Evolutionary conservation across 2,329 filamentous ascomycete genomes (phyloP), one percentile per base, ranked within the genome.

Genomic region (Talaromyces sp.): DNA sequence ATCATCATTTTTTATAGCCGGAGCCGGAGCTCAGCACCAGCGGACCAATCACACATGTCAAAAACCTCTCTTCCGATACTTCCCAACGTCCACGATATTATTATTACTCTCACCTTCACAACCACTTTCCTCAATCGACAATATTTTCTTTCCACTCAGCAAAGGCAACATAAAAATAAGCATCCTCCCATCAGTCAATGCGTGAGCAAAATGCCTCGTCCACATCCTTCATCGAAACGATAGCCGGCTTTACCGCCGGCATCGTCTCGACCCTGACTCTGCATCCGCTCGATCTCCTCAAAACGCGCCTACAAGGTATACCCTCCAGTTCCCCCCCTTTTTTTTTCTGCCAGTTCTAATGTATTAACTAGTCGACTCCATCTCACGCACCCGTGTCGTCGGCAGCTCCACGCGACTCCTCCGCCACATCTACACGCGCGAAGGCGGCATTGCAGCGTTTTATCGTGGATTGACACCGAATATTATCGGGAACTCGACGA

Each of bases 201-300:
- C 76, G 75, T 69, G 70, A 71, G 65, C 73, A 76, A 65, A 76
- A 85, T 75, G 85, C 83, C 77, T 81, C 89, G 73, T 89, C 89
- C 71, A 87, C 90, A 77, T 91, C 90, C 69, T 77, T 90, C 72
- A 85, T 97, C 77, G 95, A 98, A 84, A 89, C 89, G 71, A 82
- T 93, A 74, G 92, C 95, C 64, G 95, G 95, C 69, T 89, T 99
- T 76, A 90, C 89, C 66, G 95, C 95, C 63, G 95, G 95, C 64
- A 84, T 92, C 61, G 84, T 92, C 68, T 90, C 93, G 59, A 98
- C 95, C 28, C 83, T 98, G 56, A 88, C 87, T 61, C 89, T 95
- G 58, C 94, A 98, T 68, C 95, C 95, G 34, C 86, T 99, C 63
- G 95, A 99, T 78, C 88, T 99, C 66, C 88, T 98, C 74, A 99